These are phyloP conservation scores for Ophiostoma australiae DNA, from an alignment of 2,329 filamentous ascomycete genomes.

Conservation along the genomic window DNA sequence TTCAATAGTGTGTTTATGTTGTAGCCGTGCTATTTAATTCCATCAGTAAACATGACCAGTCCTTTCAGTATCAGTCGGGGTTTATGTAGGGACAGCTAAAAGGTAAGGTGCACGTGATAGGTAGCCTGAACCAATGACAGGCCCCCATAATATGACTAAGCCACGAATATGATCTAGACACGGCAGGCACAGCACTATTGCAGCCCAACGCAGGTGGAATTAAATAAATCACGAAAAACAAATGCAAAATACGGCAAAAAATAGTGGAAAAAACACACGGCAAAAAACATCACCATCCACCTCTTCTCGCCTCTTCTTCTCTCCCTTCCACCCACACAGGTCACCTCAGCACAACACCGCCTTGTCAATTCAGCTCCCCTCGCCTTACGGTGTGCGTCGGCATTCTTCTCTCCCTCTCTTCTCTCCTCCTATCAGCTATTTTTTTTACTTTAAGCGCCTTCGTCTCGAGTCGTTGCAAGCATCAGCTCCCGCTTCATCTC, in stretches of 20 bases:
- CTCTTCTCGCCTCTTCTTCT: constrained; percentile 11
- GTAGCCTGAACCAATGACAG: neutral
- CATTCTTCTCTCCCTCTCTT: constrained; percentile 31
- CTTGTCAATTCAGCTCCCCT: constrained; percentile 39
- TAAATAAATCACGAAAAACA: constrained; percentile 21
- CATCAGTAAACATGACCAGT: neutral
- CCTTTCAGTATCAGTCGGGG: neutral
- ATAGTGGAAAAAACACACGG: constrained; percentile 28
- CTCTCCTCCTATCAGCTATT: constrained; percentile 17
- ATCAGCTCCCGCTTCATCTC: neutral
- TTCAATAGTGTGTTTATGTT: neutral
- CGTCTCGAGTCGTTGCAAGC: constrained; percentile 20
- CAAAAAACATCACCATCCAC: constrained; percentile 29
- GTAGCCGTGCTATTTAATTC: neutral
- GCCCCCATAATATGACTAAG: neutral
- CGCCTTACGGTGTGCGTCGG: constrained; percentile 38
- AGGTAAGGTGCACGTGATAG: neutral
- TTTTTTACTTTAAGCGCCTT: neutral
- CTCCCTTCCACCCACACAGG: constrained; percentile 29
- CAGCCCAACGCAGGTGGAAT: constrained; percentile 11
- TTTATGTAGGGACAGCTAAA: too few species aligned
- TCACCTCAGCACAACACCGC: constrained; percentile 36
- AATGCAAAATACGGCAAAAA: constrained; percentile 23
- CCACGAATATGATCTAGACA: constrained; percentile 2
- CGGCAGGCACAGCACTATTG: neutral